These are phyloP conservation scores for Ceratocystis smalleyi DNA, from an alignment of 2,329 filamentous ascomycete species.

Conservation along the genomic window DNA sequence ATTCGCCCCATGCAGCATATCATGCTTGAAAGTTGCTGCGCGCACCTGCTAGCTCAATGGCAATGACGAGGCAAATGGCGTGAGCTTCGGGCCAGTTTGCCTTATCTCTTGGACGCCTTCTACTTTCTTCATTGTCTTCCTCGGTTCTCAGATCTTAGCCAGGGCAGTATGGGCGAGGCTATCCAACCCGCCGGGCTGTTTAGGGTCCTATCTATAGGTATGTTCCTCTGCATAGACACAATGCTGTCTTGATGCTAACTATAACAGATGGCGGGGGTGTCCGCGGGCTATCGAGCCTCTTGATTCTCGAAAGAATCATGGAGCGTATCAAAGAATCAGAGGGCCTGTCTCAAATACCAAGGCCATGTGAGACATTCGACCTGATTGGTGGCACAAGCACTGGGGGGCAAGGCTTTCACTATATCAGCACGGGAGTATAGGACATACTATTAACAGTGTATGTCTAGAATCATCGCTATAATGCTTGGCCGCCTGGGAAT, in stretches of 20 bases:
- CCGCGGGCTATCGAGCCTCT: slow-evolving; percentile 21
- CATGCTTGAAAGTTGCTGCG: too few relatives aligned
- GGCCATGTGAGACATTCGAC: slow-evolving; percentile 22
- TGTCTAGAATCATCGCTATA: not conserved
- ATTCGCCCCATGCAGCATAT: too few relatives aligned
- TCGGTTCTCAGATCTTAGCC: too few relatives aligned
- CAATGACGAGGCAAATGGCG: too few relatives aligned
- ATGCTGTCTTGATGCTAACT: not conserved
- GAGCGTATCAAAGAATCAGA: slow-evolving; percentile 16
- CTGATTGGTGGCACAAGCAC: slow-evolving; percentile 24
- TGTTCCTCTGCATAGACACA: not conserved
- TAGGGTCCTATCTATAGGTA: not conserved
- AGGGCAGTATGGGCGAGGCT: too few relatives aligned
- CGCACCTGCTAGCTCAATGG: too few relatives aligned
- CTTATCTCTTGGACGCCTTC: too few relatives aligned
- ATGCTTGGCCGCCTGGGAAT: not conserved
- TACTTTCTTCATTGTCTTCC: too few relatives aligned
- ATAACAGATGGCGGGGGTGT: slow-evolving; percentile 20
- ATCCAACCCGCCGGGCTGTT: not conserved
- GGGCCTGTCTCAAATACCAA: slow-evolving; percentile 18
- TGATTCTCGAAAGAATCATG: slow-evolving; percentile 22
- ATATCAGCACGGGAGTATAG: slow-evolving; percentile 11
- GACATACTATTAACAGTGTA: not conserved
- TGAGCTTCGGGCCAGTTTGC: too few relatives aligned
- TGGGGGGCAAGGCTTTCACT: slow-evolving; percentile 19